Evolutionary conservation across 768 basidiomycete genomes (phyloP), one percentile per base, ranked within the genome.

Genomic region (Kwoniella mangroviensis): DNA sequence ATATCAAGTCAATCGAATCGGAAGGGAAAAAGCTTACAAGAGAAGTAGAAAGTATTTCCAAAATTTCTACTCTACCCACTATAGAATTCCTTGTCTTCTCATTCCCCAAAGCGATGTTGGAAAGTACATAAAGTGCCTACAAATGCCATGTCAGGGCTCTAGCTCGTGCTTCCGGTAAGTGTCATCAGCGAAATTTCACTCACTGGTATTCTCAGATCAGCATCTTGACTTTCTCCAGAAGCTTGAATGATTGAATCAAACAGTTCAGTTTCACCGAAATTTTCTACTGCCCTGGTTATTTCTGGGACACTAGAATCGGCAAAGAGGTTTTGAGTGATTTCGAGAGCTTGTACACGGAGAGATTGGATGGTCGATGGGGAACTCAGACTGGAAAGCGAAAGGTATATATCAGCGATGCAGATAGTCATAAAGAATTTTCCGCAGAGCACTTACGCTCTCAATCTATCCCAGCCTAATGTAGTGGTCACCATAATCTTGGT

Each of bases 401-500:
- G 26, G 49, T 9, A 21, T 15, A n/a, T 65, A 43, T 21, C 12
- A 71, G 67, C 45, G 10, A n/a, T 40, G 42, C 11, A 41, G 19
- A 52, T 56, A 42, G 9, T n/a, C 12, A 6, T 53, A 11, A 15
- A 9, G 24, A 40, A 24, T 26, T 22, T 21, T 1, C 21, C 41
- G 40, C 26, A 15, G 34, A 62, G 22, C 54, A 83, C 88, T 24
- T 65, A 92, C 92, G 83, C 82, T 15, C 85, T 78, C 0, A 96
- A 82, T 15, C 85, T 83, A 0, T 77, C 75, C 91, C 92, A 94
- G 1, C 88, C 89, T 2, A 97, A 76, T 54, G 85, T 84, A n/a
- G 83, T 82, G 87, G 93, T 91, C 15, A 94, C 87, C 67, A 86
- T 84, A 52, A 84, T 84, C 82, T 92, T 94, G 61, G 88, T 87